These are phyloP conservation scores for Hymenoscyphus scutula DNA, from an alignment of 2,329 filamentous ascomycete genomes.

Conservation along the genomic window DNA sequence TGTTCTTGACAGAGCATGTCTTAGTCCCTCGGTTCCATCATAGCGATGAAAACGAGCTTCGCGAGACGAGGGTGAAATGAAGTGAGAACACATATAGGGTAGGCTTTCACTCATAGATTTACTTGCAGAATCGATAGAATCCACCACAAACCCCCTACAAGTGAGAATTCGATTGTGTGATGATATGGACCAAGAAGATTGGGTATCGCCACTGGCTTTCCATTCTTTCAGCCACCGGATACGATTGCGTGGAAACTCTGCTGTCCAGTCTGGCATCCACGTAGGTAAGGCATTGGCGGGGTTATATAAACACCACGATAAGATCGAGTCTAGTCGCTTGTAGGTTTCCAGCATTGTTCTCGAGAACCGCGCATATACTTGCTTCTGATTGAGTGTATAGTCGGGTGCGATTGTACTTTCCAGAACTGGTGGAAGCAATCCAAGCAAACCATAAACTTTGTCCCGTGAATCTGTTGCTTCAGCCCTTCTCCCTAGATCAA, in stretches of 20 bases:
- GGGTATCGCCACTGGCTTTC: neutral
- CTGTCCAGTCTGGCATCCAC: constrained; percentile 17
- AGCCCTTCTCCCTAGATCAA: constrained; percentile 16
- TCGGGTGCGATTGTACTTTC: constrained; percentile 6
- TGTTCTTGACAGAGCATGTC: neutral
- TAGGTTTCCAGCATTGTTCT: neutral
- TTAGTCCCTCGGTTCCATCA: neutral
- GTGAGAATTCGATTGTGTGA: neutral
- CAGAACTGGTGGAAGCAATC: constrained; percentile 9
- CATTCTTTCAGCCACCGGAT: constrained; percentile 14
- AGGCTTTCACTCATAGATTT: neutral
- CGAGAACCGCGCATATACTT: constrained; percentile 11
- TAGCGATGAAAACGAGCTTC: neutral
- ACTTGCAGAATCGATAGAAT: constrained; percentile 6
- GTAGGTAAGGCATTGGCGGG: constrained; percentile 1
- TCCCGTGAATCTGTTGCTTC: constrained; percentile 25
- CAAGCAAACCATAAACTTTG: constrained; percentile 30
- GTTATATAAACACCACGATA: constrained; percentile 13
- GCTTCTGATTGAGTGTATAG: constrained; percentile 3
- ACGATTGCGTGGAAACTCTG: constrained; percentile 12
- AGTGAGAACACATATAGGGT: no score
- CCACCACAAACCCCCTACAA: constrained; percentile 11
- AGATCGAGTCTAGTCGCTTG: constrained; percentile 7
- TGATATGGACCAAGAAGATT: neutral
- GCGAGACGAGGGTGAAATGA: no score